A percentile compares a stretch with the other conserved stretches of the same genome.
These are phyloP conservation scores for Pterocarpus macrocarpus DNA, from an alignment of 306 rosid species.

Conservation along the genomic window DNA sequence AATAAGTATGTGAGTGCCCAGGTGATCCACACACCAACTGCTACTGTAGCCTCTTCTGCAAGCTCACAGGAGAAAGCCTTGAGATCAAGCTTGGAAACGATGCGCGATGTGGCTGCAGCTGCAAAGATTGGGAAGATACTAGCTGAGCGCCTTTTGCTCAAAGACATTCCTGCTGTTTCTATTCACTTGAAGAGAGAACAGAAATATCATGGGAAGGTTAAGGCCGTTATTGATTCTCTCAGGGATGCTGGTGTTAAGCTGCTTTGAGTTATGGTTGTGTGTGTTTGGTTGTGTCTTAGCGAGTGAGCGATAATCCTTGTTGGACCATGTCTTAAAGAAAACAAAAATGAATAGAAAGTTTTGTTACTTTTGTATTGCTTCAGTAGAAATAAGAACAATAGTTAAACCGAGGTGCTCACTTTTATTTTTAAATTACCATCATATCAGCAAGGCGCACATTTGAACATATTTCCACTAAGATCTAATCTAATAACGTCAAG, in stretches of 20 bases:
- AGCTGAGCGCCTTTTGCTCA: slow-evolving; percentile 77
- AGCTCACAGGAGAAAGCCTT: slow-evolving; percentile 85
- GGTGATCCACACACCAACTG: slow-evolving; percentile 85
- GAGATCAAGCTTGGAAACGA: slow-evolving; percentile 69
- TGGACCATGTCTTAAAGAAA: slow-evolving; percentile 29
- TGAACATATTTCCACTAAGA: neutral
- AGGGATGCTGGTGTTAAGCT: slow-evolving; percentile 78
- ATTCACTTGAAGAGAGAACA: slow-evolving; percentile 91
- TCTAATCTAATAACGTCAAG: slow-evolving; percentile 3
- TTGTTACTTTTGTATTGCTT: slow-evolving; percentile 12
- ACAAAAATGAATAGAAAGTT: neutral
- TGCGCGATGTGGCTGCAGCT: slow-evolving; percentile 89
- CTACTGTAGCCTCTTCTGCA: slow-evolving; percentile 83
- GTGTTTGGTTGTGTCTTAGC: slow-evolving; percentile 37
- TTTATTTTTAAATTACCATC: neutral
- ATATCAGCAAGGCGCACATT: neutral
- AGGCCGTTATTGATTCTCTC: slow-evolving; percentile 82
- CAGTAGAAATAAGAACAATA: slow-evolving; percentile 21
- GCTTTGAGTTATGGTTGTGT: slow-evolving; percentile 53
- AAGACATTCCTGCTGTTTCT: slow-evolving; percentile 79
- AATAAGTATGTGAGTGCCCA: slow-evolving; percentile 82
- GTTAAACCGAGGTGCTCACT: neutral
- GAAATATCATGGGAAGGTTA: slow-evolving; percentile 92
- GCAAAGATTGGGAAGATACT: slow-evolving; percentile 84
- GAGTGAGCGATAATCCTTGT: slow-evolving; percentile 9